Evolutionary conservation across 768 basidiomycete species (phyloP), one percentile per base, ranked within the genome.

Genomic region (Cyclocybe aegerita): DNA sequence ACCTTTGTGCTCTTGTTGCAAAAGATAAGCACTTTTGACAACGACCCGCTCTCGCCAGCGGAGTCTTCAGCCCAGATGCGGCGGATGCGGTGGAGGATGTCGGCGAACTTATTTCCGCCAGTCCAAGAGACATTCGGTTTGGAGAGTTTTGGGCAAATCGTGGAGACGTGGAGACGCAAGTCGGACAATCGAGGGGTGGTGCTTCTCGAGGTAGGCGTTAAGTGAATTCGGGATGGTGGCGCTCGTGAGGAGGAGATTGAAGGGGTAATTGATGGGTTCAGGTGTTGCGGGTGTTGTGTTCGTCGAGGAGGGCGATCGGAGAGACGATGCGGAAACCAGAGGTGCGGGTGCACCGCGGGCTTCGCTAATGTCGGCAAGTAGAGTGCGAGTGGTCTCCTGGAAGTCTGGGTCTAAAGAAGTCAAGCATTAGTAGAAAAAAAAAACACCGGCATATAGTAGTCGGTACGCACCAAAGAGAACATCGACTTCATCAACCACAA

Each of bases 401-500:
- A 96, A 96, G 65, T 95, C 91, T 1, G 84, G 76, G 61, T 93
- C 93, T 95, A 56, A 2, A 36, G 37, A 23, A 32, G 44, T 38
- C 11, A 15, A 11, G 33, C 36, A 39, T 30, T 1, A 11, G 36
- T 9, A 44, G 23, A 34, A 35, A 1, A 10, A 17, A 46, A 33
- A 38, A 17, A n/a, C 23, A 36, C 8, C n/a, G n/a, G 7, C 17
- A 34, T 46, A 39, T 38, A 49, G 14, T 14, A 23, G 35, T 1
- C 45, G 4, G n/a, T 38, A 67, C 79, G 43, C 55, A 90, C 93
- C 91, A 46, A 96, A 86, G 9, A 95, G 72, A 43, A 97, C 82
- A 63, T 96, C 94, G 0, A 93, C 93, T 62, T 97, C 93, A 53
- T 97, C 94, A 1, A 96, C 72, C 3, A 95, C 75, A 6, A 96